Evolutionary conservation across 2,329 filamentous ascomycete genomes (phyloP).

Genomic region (Apiospora koreana): DNA sequence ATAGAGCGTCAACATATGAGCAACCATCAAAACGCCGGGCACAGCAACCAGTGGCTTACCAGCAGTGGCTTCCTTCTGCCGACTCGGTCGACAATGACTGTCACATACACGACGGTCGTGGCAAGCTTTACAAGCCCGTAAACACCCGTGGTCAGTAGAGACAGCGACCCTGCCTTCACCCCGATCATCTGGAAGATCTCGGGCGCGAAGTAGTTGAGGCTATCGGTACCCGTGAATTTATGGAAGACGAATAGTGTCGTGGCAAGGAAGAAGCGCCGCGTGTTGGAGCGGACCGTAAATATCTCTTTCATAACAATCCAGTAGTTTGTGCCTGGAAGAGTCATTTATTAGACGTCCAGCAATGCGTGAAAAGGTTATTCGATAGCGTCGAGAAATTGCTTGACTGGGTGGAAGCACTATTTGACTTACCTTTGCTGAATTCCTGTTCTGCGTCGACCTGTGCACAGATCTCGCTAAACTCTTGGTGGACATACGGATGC

Average conservation of each 20-base stretch:
- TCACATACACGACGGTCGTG: conserved; percentile 34
- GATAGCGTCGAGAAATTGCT: too few relatives aligned
- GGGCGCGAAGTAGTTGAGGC: conserved; percentile 41
- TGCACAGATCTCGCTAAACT: conserved; percentile 38
- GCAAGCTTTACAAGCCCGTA: conserved; percentile 36
- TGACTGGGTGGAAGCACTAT: too few relatives aligned
- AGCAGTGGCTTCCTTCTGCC: conserved; percentile 33
- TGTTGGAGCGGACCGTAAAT: conserved; percentile 30
- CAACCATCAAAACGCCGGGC: neutral
- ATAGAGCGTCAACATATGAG: neutral
- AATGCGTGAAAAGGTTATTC: neutral
- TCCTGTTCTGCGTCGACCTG: conserved; percentile 34
- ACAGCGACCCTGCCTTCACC: conserved; percentile 30
- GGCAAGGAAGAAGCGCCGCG: conserved; percentile 35
- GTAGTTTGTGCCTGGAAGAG: conserved; percentile 27
- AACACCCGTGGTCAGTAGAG: conserved; percentile 38
- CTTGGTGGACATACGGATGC: conserved; percentile 38
- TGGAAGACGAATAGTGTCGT: conserved; percentile 41
- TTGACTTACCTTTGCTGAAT: conserved; percentile 11
- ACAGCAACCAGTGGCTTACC: neutral
- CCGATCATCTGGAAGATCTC: conserved; percentile 42
- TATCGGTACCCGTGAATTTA: conserved; percentile 42
- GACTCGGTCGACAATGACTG: conserved; percentile 33
- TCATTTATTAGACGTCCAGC: neutral
- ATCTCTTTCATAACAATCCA: conserved; percentile 36